A percentile compares a stretch with the other conserved stretches of the same genome.
Conservation (phyloP, 495 filamentous ascomycete species). For the Filosporella fistucella region DNA sequence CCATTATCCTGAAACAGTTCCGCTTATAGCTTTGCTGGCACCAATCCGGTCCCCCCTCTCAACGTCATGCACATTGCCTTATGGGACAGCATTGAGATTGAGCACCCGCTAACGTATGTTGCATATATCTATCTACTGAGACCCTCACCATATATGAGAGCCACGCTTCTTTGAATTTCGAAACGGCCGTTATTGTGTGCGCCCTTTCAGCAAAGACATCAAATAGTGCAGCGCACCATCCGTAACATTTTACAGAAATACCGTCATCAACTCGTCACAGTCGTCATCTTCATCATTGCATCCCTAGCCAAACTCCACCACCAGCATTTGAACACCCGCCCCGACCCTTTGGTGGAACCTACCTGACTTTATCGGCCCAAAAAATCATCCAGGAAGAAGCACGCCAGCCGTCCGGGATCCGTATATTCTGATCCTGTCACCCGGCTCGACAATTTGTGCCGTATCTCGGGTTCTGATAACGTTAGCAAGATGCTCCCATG, state of each 20-base stretch:
- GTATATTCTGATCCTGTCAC: constrained; percentile 5
- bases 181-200: not conserved
- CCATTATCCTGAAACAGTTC: too few species aligned
- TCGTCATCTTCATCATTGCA: not conserved
- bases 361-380: constrained; percentile 11
- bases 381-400: constrained; percentile 23
- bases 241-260: not conserved
- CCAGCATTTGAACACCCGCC: too few species aligned
- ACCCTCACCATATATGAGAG: too few species aligned
- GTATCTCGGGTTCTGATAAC: constrained; percentile 15
- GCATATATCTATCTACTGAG: too few species aligned
- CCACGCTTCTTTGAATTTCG: too few species aligned
- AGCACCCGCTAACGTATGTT: too few species aligned
- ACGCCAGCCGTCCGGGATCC: constrained; percentile 18
- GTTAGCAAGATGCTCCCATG: not conserved
- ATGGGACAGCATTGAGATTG: too few species aligned
- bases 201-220: not conserved
- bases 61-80: too few species aligned
- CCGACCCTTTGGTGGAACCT: not conserved
- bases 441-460: not conserved
- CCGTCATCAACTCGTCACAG: not conserved
- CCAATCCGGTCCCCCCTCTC: too few species aligned
- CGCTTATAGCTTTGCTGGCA: too few species aligned
- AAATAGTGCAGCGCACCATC: too few species aligned
- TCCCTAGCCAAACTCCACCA: too few species aligned